phyloP scores from a whole-genome alignment of 192 early-diverging fungal genomes.

The Umbelopsis sp. region DNA sequence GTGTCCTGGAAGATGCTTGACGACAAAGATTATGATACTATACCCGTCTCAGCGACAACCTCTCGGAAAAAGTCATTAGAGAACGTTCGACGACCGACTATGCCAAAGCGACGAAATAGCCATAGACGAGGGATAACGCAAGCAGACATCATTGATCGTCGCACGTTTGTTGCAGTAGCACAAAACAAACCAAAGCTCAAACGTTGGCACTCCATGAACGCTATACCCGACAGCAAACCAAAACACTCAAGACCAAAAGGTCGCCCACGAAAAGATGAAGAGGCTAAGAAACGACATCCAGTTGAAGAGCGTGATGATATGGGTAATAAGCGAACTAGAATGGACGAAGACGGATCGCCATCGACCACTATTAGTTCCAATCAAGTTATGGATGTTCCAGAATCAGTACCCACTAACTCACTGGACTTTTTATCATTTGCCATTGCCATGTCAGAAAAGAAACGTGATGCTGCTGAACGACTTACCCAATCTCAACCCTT shows the following conservation, averaged over 20 bases:
- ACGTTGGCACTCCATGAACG: conserved; percentile 24
- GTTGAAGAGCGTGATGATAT: neutral
- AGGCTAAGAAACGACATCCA: neutral
- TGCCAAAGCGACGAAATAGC: conserved; percentile 9
- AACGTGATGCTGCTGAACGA: conserved; percentile 5
- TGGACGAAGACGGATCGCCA: neutral
- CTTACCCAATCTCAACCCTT: neutral
- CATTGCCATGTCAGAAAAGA: conserved; percentile 32
- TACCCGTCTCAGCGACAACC: conserved; percentile 15
- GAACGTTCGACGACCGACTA: neutral
- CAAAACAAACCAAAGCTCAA: conserved; percentile 17
- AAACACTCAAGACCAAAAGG: conserved; percentile 3
- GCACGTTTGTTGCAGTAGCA: conserved; percentile 22
- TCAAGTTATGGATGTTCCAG: neutral
- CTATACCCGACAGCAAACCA: conserved; percentile 11
- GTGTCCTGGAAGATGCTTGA: conserved; percentile 25
- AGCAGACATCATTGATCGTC: conserved; percentile 32
- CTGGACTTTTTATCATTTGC: conserved; percentile 37
- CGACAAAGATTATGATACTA: conserved; percentile 1
- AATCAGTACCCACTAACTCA: conserved; percentile 14
- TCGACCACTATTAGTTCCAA: neutral
- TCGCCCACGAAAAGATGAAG: neutral
- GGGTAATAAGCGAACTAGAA: neutral
- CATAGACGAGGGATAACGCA: conserved; percentile 32
- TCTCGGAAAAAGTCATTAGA: conserved; percentile 15